A percentile compares a stretch with the other conserved stretches of the same genome.
Conservation (phyloP, 805 yeast species). For the Myxozyma mucilagina region DNA sequence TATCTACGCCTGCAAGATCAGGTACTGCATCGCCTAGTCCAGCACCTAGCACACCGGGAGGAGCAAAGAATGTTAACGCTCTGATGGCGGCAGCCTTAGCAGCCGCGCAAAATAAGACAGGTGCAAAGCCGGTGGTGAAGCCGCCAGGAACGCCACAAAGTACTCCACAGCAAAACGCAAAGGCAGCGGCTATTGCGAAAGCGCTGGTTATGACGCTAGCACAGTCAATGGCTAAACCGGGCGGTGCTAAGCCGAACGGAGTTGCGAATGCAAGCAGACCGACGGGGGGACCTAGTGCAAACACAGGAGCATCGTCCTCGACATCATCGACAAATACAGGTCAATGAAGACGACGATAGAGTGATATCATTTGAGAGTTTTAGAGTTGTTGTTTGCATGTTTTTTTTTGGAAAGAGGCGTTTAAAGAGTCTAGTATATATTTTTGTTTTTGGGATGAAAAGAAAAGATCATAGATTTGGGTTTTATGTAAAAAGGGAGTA, state of each 20-base stretch:
- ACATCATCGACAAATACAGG: not conserved
- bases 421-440: too few species aligned
- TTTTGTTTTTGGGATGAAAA: not conserved
- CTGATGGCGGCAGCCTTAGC: slow-evolving; percentile 6
- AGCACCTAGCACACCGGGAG: not conserved
- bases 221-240: slow-evolving; percentile 19
- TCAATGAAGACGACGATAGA: too few species aligned
- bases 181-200: slow-evolving; percentile 32
- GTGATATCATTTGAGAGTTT: not conserved
- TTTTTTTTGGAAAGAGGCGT: too few species aligned
- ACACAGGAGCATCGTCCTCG: not conserved
- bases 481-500: not conserved
- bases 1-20: not conserved
- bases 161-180: slow-evolving; percentile 14
- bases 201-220: slow-evolving; percentile 31
- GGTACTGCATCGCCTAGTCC: not conserved
- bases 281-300: not conserved
- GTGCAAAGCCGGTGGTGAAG: not conserved
- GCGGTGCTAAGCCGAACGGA: not conserved
- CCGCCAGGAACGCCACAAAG: not conserved
- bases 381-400: not conserved
- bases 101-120: slow-evolving; percentile 1
- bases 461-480: not conserved
- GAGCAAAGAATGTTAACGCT: not conserved
- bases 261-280: not conserved